Base-by-base conservation (phyloP, 1,139 yeast genomes). In the Sugiyamaella xylanicola region DNA sequence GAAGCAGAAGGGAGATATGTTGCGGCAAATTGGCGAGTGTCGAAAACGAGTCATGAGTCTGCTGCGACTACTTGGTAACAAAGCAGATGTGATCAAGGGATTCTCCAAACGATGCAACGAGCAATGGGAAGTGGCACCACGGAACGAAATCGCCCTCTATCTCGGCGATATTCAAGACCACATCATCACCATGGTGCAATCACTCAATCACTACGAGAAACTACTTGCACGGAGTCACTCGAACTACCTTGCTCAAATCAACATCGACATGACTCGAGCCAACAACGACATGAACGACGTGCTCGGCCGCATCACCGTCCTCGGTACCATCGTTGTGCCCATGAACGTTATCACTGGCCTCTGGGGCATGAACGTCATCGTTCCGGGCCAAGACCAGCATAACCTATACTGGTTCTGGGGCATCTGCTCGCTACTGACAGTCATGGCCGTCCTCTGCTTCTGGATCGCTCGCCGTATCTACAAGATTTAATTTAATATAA, bases 281-380 rank as follows among this genome's bases (percentile, higher is more conserved):
- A 93, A 92, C 72, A 93, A 93, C 67, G 97, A 92, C 65, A 92
- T 95, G 80, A 93, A 93, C 70, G 98, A 93, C 68, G 97, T 92
- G 2, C 80, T 93, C 66, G 96, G 97, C 2, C 89, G 92, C 68
- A 89, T 93, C 56, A 90, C 98, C 4, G 86, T 93, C 43, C 75
- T 93, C 60, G 99, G 99, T 79, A 91, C 98, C 0, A 88, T 93
- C 59, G 96, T 93, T 7, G 76, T 93, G 59, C 99, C 99, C 2
- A 82, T 93, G 79, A 93, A 93, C 69, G 89, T 93, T 56, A 86
- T 93, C 21, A 93, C 99, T 0, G 99, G 99, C 27, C 76, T 93
- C 53, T 93, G 98, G 98, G 99, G 99, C 59, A 93, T 93, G 99
- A 93, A 93, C 74, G 96, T 95, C 62, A 64, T 88, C 9, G 98